These are phyloP conservation scores for Raddia distichophylla DNA, from an alignment of 176 grass and related monocot species.

Conservation along the genomic window DNA sequence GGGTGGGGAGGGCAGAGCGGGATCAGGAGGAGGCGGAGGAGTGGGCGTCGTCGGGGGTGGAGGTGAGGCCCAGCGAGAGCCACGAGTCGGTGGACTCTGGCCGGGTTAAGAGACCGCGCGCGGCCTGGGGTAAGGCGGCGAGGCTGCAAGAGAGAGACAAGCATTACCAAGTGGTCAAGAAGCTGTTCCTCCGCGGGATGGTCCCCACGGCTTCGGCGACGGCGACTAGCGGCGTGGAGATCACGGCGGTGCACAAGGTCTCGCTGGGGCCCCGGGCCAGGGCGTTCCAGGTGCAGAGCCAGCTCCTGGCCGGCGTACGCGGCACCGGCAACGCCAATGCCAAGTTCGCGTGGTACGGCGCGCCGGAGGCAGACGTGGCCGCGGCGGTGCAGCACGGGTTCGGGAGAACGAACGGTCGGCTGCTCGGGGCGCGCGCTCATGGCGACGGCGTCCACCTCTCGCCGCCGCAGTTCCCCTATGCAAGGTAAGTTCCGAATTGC, in stretches of 20 bases:
- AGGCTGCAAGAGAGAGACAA: constrained; percentile 47
- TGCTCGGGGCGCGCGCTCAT: constrained; percentile 43
- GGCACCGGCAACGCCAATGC: constrained; percentile 34
- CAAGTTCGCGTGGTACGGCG: constrained; percentile 79
- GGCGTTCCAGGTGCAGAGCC: constrained; percentile 52
- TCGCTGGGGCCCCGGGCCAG: constrained; percentile 38
- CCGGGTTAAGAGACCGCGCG: constrained; percentile 8
- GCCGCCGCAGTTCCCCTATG: constrained; percentile 56
- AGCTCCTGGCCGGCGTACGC: constrained; percentile 48
- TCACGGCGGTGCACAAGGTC: constrained; percentile 70
- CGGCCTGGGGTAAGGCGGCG: constrained; percentile 18
- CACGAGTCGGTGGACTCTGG: constrained; percentile 7
- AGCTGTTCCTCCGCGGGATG: constrained; percentile 63
- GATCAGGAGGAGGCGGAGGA: constrained; percentile 7
- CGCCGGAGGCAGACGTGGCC: constrained; percentile 49
- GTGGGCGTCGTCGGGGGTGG: constrained; percentile 34
- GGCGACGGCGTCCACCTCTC: constrained; percentile 83
- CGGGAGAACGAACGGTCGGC: constrained; percentile 33
- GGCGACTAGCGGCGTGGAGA: not conserved
- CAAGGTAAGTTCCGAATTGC: constrained; percentile 48
- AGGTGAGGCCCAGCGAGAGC: constrained; percentile 53
- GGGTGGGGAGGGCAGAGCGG: not conserved
- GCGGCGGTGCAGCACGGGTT: constrained; percentile 52
- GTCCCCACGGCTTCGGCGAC: not conserved
- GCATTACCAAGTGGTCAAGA: constrained; percentile 66